These are phyloP conservation scores for Calonectria hongkongensis DNA, from an alignment of 2,329 filamentous ascomycete genomes.

Conservation along the genomic window DNA sequence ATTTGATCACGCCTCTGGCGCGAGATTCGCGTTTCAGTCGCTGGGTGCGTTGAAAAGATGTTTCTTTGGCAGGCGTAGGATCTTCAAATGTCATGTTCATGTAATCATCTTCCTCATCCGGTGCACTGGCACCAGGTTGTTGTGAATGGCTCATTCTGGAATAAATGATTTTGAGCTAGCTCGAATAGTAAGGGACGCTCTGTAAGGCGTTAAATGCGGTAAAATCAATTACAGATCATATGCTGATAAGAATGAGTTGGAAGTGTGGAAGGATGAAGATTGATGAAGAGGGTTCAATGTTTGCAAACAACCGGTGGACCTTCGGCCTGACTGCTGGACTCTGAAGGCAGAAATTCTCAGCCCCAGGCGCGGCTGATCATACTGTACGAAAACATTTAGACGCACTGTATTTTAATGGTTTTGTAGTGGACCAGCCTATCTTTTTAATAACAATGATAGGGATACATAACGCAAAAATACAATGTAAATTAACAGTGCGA, in stretches of 20 bases:
- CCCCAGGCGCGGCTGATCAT: background rate
- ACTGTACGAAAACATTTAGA: background rate
- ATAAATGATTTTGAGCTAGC: background rate
- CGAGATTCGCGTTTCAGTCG: slow-evolving; percentile 78
- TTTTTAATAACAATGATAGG: background rate
- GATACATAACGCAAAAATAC: background rate
- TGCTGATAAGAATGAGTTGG: background rate
- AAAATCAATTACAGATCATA: no score
- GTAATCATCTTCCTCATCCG: slow-evolving; percentile 89
- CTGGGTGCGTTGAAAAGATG: slow-evolving; percentile 72
- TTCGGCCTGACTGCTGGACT: background rate
- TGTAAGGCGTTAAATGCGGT: no score
- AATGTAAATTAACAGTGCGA: background rate
- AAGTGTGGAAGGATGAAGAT: background rate
- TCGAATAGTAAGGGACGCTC: background rate
- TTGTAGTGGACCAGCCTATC: no score
- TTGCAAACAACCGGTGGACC: background rate
- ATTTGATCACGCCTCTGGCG: slow-evolving; percentile 80
- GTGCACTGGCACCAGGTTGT: slow-evolving; percentile 40
- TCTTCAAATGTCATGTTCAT: slow-evolving; percentile 96
- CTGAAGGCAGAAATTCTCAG: slow-evolving; percentile 18
- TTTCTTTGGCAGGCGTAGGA: slow-evolving; percentile 71
- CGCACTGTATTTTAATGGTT: background rate
- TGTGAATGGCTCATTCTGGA: slow-evolving; percentile 40
- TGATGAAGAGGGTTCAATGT: background rate